Percentiles rank a stretch among this genome's conserved stretches.
Conservation (phyloP, 2,329 filamentous ascomycete species). For the Aspergillus unguis region DNA sequence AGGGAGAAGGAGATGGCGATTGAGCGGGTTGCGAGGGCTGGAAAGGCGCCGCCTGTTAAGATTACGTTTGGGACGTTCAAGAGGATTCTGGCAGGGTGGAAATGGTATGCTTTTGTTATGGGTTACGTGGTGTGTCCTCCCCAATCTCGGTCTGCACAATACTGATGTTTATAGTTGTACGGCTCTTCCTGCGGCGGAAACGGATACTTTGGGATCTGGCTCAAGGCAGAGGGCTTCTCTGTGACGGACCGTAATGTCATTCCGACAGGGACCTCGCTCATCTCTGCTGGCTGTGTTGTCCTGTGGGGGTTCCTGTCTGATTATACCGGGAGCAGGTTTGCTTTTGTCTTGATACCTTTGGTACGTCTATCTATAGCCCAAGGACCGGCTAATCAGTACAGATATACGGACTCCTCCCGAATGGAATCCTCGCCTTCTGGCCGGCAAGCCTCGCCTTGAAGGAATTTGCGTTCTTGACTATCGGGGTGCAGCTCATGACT, state of each 20-base stretch:
- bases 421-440: slow-evolving; percentile 27
- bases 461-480: slow-evolving; percentile 17
- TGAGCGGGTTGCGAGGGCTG: background rate
- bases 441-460: slow-evolving; percentile 13
- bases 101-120: slow-evolving; percentile 30
- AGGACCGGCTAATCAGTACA: slow-evolving; percentile 1
- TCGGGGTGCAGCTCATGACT: slow-evolving; percentile 29
- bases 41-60: background rate
- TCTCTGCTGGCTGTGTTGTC: slow-evolving; percentile 17
- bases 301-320: slow-evolving; percentile 16
- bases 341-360: slow-evolving; percentile 18
- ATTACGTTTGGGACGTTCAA: background rate
- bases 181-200: slow-evolving; percentile 27
- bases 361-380: slow-evolving; percentile 2
- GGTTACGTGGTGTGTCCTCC: slow-evolving; percentile 24
- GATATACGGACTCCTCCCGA: slow-evolving; percentile 30
- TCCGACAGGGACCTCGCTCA: slow-evolving; percentile 18
- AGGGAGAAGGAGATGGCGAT: background rate
- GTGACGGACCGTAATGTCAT: slow-evolving; percentile 22
- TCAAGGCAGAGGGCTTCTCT: slow-evolving; percentile 21
- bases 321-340: slow-evolving; percentile 17
- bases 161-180: slow-evolving; percentile 15
- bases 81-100: background rate
- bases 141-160: background rate
- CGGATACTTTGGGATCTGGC: slow-evolving; percentile 21